Percentiles rank a stretch among this genome's conserved stretches.
phyloP scores from a whole-genome alignment of 2,329 filamentous ascomycete genomes.

The Phoma herbarum region DNA sequence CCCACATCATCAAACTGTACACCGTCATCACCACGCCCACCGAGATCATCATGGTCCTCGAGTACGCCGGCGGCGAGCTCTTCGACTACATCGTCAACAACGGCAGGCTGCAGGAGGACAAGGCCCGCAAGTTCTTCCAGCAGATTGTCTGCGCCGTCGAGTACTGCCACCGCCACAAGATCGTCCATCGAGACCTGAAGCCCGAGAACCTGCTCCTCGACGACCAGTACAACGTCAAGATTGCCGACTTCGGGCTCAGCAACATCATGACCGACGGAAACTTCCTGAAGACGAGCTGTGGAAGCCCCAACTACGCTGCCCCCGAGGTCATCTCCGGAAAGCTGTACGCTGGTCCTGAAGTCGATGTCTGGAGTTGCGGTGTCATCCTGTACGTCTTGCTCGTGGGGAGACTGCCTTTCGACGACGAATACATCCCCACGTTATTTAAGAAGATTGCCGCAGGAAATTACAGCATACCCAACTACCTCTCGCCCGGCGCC shows the following conservation, averaged over 20 bases:
- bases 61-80: slow-evolving; percentile 94
- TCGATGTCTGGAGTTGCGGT: slow-evolving; percentile 97
- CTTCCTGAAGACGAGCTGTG: slow-evolving; percentile 97
- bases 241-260: slow-evolving; percentile 97
- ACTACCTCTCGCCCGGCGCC: slow-evolving; percentile 88
- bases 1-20: slow-evolving; percentile 99
- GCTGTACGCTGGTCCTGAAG: slow-evolving; percentile 94
- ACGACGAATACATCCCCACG: slow-evolving; percentile 97
- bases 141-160: slow-evolving; percentile 99
- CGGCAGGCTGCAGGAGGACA: slow-evolving; percentile 87
- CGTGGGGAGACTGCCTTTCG: slow-evolving; percentile 82
- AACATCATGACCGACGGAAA: slow-evolving; percentile 99
- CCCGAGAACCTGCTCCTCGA: slow-evolving; percentile 96
- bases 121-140: slow-evolving; percentile 98
- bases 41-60: slow-evolving; percentile 99
- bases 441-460: slow-evolving; percentile 98
- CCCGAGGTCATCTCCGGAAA: slow-evolving; percentile 98
- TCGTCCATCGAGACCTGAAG: slow-evolving; percentile 96
- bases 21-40: slow-evolving; percentile 94
- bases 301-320: slow-evolving; percentile 97
- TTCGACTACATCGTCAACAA: slow-evolving; percentile 98
- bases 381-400: slow-evolving; percentile 78
- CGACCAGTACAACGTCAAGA: slow-evolving; percentile 97
- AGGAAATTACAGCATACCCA: slow-evolving; percentile 90
- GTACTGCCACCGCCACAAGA: slow-evolving; percentile 98